phyloP scores from a whole-genome alignment of 2,329 filamentous ascomycete species.

The Endothia cerciana region DNA sequence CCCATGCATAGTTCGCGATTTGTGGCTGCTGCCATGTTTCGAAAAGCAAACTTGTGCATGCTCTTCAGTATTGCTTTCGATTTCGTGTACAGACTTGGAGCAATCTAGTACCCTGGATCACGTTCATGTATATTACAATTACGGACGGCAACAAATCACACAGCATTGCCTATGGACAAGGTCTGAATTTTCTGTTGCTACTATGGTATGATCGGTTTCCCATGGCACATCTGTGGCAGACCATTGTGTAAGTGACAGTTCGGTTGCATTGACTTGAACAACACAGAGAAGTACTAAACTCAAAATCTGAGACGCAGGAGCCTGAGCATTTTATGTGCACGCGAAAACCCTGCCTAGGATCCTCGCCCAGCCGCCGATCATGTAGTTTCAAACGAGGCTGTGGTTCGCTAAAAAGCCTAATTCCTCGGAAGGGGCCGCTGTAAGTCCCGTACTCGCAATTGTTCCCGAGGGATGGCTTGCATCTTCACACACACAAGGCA shows the following conservation, averaged over 20 bases:
- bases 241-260: no score
- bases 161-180: neutral
- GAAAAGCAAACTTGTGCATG: neutral
- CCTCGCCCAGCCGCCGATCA: slow-evolving; percentile 3
- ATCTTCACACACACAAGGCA: neutral
- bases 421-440: neutral
- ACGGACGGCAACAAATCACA: neutral
- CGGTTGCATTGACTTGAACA: neutral
- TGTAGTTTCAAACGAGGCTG: neutral
- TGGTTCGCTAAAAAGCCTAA: neutral
- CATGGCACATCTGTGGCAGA: no score
- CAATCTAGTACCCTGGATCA: neutral
- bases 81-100: neutral
- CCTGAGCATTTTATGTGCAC: slow-evolving; percentile 1
- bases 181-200: neutral
- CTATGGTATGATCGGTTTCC: neutral
- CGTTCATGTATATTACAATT: neutral
- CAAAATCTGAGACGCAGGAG: slow-evolving; percentile 1
- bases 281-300: neutral
- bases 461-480: neutral
- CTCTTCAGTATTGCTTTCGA: neutral
- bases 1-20: no score
- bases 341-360: neutral
- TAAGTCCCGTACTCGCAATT: neutral
- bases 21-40: no score